These are phyloP conservation scores for Nematodospora valgi DNA, from an alignment of 805 yeast species.

Conservation along the genomic window DNA sequence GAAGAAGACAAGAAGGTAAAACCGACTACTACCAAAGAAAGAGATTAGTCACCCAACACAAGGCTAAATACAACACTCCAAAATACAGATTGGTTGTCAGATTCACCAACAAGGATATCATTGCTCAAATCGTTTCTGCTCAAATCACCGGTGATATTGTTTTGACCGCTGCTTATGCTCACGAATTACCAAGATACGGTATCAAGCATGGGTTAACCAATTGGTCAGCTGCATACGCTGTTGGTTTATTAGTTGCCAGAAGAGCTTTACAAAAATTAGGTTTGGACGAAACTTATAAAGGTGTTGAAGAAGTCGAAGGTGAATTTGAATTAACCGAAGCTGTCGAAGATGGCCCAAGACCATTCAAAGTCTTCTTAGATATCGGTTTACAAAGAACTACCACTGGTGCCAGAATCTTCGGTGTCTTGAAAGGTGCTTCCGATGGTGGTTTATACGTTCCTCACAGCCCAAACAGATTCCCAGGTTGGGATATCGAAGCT, in stretches of 20 bases:
- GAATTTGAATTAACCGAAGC: constrained; percentile 98
- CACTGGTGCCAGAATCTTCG: constrained; percentile 99
- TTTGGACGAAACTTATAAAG: constrained; percentile 94
- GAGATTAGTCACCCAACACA: constrained; percentile 99
- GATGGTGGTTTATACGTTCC: constrained; percentile 99
- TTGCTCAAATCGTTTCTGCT: constrained; percentile 95
- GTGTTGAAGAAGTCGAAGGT: constrained; percentile 99
- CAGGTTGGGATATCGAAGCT: constrained; percentile 99
- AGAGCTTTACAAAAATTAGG: constrained; percentile 97
- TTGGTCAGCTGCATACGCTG: constrained; percentile 99
- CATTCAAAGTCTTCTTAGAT: constrained; percentile 99
- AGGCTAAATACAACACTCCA: constrained; percentile 99
- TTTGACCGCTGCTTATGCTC: constrained; percentile 96
- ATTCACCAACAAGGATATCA: constrained; percentile 99
- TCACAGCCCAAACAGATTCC: constrained; percentile 99
- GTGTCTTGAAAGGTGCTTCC: constrained; percentile 99
- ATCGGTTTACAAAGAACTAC: constrained; percentile 99
- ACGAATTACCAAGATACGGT: constrained; percentile 98
- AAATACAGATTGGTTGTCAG: constrained; percentile 99
- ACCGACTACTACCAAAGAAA: constrained; percentile 99
- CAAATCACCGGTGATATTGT: constrained; percentile 97
- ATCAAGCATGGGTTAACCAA: constrained; percentile 97
- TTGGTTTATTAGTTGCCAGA: constrained; percentile 98
- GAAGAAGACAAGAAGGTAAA: constrained; percentile 99
- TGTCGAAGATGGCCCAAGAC: constrained; percentile 99